These are phyloP conservation scores for Colletotrichum zoysiae DNA, from an alignment of 2,329 filamentous ascomycete genomes.

Conservation along the genomic window DNA sequence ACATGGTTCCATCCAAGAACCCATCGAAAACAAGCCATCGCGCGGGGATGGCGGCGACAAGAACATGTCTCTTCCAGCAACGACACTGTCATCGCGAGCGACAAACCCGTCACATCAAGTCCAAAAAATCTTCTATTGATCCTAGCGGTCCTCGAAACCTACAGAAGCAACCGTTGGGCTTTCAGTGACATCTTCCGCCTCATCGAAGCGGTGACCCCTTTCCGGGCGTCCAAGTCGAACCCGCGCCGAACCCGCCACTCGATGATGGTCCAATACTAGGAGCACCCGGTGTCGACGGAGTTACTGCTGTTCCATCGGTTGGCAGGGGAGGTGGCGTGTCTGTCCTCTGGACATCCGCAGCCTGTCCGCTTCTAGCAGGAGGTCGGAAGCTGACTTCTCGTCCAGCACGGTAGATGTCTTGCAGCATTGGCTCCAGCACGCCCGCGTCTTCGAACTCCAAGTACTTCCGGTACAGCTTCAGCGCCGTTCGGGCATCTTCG, in stretches of 20 bases:
- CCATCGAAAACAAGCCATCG: no score
- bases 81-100: not conserved
- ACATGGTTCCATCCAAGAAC: not conserved
- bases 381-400: constrained; percentile 65
- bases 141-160: not conserved
- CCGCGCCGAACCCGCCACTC: constrained; percentile 54
- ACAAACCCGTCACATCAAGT: not conserved
- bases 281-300: constrained; percentile 60
- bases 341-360: constrained; percentile 56
- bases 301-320: constrained; percentile 49
- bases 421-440: constrained; percentile 83
- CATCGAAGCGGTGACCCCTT: constrained; percentile 48
- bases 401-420: constrained; percentile 80
- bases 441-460: constrained; percentile 90
- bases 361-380: constrained; percentile 59
- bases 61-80: no score
- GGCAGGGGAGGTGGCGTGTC: constrained; percentile 65
- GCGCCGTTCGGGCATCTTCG: constrained; percentile 91
- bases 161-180: not conserved
- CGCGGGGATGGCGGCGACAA: no score
- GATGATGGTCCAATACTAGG: constrained; percentile 49
- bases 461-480: constrained; percentile 91
- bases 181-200: not conserved
- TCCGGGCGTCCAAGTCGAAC: constrained; percentile 60
- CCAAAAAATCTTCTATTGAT: not conserved